These are phyloP conservation scores for Linum tenue DNA, from an alignment of 345 rosid genomes.

Conservation along the genomic window DNA sequence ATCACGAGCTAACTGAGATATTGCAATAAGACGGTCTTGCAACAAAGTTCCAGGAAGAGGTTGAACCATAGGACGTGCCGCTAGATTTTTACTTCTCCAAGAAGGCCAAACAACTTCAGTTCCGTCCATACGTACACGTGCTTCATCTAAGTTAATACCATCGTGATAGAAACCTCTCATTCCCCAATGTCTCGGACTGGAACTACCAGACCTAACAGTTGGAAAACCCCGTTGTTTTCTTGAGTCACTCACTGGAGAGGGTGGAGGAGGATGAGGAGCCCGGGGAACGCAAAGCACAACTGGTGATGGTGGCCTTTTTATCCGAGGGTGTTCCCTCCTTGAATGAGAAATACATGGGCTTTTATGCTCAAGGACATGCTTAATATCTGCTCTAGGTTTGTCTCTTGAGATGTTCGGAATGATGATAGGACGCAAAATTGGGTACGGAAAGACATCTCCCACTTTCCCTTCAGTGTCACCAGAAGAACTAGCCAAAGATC, in stretches of 20 bases:
- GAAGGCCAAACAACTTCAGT: conserved; percentile 91
- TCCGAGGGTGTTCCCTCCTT: conserved; percentile 72
- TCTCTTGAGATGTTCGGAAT: conserved; percentile 70
- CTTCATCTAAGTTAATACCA: conserved; percentile 59
- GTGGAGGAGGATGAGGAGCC: conserved; percentile 93
- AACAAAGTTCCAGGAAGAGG: conserved; percentile 76
- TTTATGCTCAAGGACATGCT: conserved; percentile 51
- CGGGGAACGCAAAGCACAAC: conserved; percentile 92
- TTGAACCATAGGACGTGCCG: conserved; percentile 66
- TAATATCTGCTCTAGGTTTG: conserved; percentile 58
- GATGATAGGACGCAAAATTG: conserved; percentile 83
- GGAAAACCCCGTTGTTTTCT: conserved; percentile 87
- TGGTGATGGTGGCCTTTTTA: conserved; percentile 95
- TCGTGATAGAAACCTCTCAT: conserved; percentile 80
- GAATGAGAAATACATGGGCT: conserved; percentile 74
- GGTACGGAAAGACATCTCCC: conserved; percentile 72
- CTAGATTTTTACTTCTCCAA: conserved; percentile 82
- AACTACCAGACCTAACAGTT: conserved; percentile 97
- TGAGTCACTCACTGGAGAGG: conserved; percentile 81
- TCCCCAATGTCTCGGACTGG: conserved; percentile 98
- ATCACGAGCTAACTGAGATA: conserved; percentile 82
- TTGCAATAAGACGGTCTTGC: conserved; percentile 83
- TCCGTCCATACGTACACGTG: conserved; percentile 59
- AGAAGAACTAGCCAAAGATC: conserved; percentile 45
- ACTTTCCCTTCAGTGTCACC: conserved; percentile 62